Evolutionary conservation across 139 green algal species (phyloP).

Genomic region (Gonium pectorale): DNA sequence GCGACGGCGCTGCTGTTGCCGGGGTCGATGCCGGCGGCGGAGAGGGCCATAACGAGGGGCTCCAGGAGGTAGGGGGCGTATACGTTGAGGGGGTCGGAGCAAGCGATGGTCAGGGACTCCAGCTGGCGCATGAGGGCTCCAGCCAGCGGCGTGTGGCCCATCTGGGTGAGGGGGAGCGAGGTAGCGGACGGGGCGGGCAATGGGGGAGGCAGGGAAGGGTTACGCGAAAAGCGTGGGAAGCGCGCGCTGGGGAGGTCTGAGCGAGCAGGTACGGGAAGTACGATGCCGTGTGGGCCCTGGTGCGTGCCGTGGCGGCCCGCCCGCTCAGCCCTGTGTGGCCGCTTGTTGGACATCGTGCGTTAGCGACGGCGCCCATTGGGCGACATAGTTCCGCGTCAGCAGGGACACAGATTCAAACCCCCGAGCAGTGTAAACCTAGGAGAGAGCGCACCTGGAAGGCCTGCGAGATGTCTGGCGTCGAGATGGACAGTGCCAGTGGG

Average conservation of each 20-base stretch:
- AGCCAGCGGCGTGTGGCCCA: not conserved
- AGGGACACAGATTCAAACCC: not conserved
- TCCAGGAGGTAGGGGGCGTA: conserved; percentile 15
- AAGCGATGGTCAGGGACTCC: not conserved
- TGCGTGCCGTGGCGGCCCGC: no score
- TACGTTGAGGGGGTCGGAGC: not conserved
- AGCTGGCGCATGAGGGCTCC: conserved; percentile 15
- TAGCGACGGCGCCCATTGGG: not conserved
- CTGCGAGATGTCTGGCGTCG: not conserved
- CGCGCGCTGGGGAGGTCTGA: not conserved
- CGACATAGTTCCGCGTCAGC: not conserved
- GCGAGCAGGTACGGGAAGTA: not conserved
- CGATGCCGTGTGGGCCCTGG: not conserved
- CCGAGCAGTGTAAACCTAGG: not conserved
- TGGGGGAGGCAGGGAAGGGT: not conserved
- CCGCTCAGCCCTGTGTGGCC: not conserved
- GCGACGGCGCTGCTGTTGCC: not conserved
- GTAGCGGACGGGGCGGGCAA: not conserved
- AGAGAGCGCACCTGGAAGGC: not conserved
- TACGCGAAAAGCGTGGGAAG: not conserved
- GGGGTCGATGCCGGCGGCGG: not conserved
- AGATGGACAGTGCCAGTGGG: not conserved
- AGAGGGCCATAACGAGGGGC: conserved; percentile 16
- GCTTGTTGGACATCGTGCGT: not conserved
- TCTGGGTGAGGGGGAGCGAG: not conserved